Base-by-base conservation (phyloP, 2,329 filamentous ascomycete genomes). In the Phialocephala sp. region DNA sequence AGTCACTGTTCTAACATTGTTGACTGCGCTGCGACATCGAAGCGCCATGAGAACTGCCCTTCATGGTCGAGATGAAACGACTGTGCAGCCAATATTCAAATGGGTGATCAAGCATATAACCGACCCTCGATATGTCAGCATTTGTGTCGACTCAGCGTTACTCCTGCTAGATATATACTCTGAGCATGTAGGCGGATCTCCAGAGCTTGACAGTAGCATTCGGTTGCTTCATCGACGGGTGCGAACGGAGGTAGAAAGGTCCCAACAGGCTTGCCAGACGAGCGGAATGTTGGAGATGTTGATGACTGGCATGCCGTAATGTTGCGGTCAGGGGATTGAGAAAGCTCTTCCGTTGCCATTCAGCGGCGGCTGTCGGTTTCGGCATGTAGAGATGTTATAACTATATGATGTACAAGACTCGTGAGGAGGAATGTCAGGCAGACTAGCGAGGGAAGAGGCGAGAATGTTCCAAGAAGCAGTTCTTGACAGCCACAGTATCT, bases 281-380 rank as follows among this genome's bases (percentile, higher is more conserved):
- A 86, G 86, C 71, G 95, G 94, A 1, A 97, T 98, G 94, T 80
- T 98, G 69, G 92, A 94, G 72, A 90, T 91, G 81, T 79, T 91
- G 69, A 87, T 91, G 73, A 82, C 85, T 60, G 83, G 81, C 9
- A 74, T 75, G 59, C 74, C 74, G 60, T 76, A 68, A 73, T 54
- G 37, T 60, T 61, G 12, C 39, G 63, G 9, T 62, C 60, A 15
- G 68, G 61, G 18, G 71, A 66, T 56, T 80, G 82, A 50, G 8
- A 50, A 9, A 27, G 22, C 4, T 24, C 9, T 8, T 11, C 45
- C 8, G 24, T 20, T 43, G 15, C n/a, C n/a, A 8, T 50, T 50
- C 45, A 11, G n/a, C 41, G 45, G 45, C 20, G 22, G 20, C 22
- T 27, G 8, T 50, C 45, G n/a, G 2, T 4, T 3, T 24, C 20